Conservation (phyloP, 352 stramenopile species). For the Phytophthora lateralis region DNA sequence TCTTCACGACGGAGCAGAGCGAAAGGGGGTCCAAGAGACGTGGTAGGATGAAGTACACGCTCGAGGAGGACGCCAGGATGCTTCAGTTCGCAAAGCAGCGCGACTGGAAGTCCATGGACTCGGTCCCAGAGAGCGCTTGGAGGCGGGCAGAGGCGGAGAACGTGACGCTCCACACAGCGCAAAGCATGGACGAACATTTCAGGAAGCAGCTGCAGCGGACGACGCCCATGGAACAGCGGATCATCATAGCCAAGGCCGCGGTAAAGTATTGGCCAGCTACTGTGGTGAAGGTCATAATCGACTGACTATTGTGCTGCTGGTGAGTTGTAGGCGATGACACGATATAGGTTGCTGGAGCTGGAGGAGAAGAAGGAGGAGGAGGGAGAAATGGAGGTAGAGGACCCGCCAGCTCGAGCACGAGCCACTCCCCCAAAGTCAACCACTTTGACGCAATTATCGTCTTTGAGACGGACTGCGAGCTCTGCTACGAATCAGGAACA, state of each 20-base stretch:
- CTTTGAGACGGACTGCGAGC: background rate
- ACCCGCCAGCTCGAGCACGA: background rate
- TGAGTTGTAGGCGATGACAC: conserved; percentile 7
- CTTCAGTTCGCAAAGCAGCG: conserved; percentile 43
- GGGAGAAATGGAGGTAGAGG: conserved; percentile 2
- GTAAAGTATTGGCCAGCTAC: conserved; percentile 16
- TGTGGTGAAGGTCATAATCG: background rate
- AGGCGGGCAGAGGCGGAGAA: conserved; percentile 15
- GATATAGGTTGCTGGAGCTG: conserved; percentile 11
- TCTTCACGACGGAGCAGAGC: conserved; percentile 11
- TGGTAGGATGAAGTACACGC: conserved; percentile 36
- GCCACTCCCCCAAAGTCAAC: background rate
- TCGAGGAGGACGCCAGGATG: conserved; percentile 54
- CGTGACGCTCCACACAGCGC: conserved; percentile 40
- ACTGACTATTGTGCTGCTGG: background rate
- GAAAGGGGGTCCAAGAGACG: background rate
- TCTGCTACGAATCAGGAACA: background rate
- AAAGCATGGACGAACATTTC: conserved; percentile 68
- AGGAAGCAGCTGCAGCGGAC: conserved; percentile 47
- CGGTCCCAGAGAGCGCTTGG: conserved; percentile 26
- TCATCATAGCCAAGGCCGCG: conserved; percentile 34
- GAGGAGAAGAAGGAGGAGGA: background rate
- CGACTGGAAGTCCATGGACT: conserved; percentile 27
- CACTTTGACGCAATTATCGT: background rate
- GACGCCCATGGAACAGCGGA: conserved; percentile 41